A percentile compares a stretch with the other conserved stretches of the same genome.
Evolutionary conservation across 257 asterid genomes (phyloP).

Genomic region (Anisodus acutangulus): DNA sequence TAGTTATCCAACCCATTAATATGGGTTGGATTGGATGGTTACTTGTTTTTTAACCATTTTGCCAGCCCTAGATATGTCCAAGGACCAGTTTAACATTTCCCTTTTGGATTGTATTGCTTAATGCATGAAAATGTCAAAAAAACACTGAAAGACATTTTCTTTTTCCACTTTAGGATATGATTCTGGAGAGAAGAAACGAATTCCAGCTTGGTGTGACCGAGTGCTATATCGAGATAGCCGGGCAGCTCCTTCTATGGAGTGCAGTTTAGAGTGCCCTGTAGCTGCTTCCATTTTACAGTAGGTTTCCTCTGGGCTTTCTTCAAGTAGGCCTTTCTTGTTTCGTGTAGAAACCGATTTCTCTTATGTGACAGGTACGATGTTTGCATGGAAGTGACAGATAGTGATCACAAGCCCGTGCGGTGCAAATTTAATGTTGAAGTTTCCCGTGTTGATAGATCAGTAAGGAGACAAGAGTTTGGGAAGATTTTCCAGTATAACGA

Average conservation of each 20-base stretch:
- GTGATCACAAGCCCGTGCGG: slow-evolving; percentile 95
- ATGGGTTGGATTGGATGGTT: too few relatives aligned
- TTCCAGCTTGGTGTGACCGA: slow-evolving; percentile 99
- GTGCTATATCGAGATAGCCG: slow-evolving; percentile 81
- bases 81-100: not conserved
- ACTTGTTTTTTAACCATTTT: too few relatives aligned
- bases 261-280: slow-evolving; percentile 89
- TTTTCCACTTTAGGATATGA: slow-evolving; percentile 71
- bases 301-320: slow-evolving; percentile 37
- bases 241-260: slow-evolving; percentile 53
- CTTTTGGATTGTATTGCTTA: slow-evolving; percentile 5
- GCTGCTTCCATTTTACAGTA: slow-evolving; percentile 81
- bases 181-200: slow-evolving; percentile 95
- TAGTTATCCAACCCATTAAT: too few relatives aligned
- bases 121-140: not conserved
- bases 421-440: slow-evolving; percentile 83
- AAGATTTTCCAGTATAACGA: slow-evolving; percentile 55
- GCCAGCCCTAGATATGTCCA: not conserved
- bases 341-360: not conserved
- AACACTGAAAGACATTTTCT: not conserved
- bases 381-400: slow-evolving; percentile 90
- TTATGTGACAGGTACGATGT: slow-evolving; percentile 72
- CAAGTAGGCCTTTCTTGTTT: not conserved
- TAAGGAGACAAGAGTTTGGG: slow-evolving; percentile 81
- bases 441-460: slow-evolving; percentile 76